phyloP scores from a whole-genome alignment of 805 yeast species.

The Saccharomycopsis malanga region DNA sequence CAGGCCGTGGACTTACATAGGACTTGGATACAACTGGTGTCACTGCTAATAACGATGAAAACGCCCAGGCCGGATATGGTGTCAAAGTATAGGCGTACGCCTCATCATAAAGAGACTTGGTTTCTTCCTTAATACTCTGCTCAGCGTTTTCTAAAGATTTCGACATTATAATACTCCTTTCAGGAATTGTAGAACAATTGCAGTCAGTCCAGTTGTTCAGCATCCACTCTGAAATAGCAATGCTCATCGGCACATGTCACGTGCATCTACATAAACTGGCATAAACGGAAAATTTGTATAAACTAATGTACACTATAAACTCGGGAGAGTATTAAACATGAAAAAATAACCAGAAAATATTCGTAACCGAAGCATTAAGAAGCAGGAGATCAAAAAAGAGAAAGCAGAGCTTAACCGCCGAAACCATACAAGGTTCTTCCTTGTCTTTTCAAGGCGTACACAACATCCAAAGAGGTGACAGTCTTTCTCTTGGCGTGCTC shows the following conservation, averaged over 20 bases:
- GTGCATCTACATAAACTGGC: too few species aligned
- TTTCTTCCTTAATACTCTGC: neutral
- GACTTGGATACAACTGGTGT: conserved; percentile 31
- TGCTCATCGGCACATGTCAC: too few species aligned
- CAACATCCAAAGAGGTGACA: conserved; percentile 97
- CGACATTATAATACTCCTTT: too few species aligned
- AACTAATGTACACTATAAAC: conserved; percentile 1
- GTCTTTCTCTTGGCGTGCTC: conserved; percentile 99
- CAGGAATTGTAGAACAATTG: too few species aligned
- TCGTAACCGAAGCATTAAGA: neutral
- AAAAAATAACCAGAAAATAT: neutral
- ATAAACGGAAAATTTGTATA: too few species aligned
- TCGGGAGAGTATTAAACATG: neutral
- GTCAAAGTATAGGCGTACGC: conserved; percentile 32
- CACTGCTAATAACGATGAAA: conserved; percentile 32
- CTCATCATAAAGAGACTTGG: conserved; percentile 2
- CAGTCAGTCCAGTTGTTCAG: too few species aligned
- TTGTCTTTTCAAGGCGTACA: conserved; percentile 99
- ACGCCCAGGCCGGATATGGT: conserved; percentile 42
- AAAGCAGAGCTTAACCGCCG: conserved; percentile 75
- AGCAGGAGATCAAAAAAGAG: neutral
- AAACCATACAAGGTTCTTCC: conserved; percentile 99
- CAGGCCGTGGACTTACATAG: conserved; percentile 12
- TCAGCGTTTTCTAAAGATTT: neutral
- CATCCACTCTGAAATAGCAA: too few species aligned